Evolutionary conservation across 345 rosid genomes (phyloP), one percentile per base, ranked within the genome.

Genomic region (Dovyalis caffra): DNA sequence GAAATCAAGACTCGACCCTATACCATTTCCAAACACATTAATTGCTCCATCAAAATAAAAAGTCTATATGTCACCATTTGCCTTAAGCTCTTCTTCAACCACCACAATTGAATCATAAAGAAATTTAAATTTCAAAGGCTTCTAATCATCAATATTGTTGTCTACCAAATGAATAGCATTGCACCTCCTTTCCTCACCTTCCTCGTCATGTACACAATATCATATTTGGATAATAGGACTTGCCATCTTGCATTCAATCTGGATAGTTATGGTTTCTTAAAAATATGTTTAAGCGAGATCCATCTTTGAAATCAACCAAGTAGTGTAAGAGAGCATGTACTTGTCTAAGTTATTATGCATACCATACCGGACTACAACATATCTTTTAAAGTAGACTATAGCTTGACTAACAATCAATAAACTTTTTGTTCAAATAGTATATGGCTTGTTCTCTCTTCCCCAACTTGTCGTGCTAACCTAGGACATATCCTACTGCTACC

Each of bases 331-430:
- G 26, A 67, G 33, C 61, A 63, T 76, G 10, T 71, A 76, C n/a
- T 4, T 71, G 49, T 0, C 70, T 14, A 3, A 74, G 21, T 1
- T 51, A 8, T 4, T 62, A 66, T 0, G 71, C 12, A 0, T 14
- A 15, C 74, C 77, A 80, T 0, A 49, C 43, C 2, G 76, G 20
- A 6, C 75, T 57, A 23, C 49, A 69, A 76, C 68, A 80, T 0
- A 10, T 35, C 3, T 45, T 62, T 9, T 80, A 64, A 0, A 63
- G 6, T 0, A 4, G 14, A 0, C 32, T 28, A 37, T 53, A 77
- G 0, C 11, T 20, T 0, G 51, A 8, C 23, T 69, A 69, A 20
- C 2, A 76, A 0, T 76, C 61, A 0, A 2, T 60, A 3, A 76
- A 29, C 16, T 62, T 80, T 28, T 67, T 40, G 5, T 60, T 76